Evolutionary conservation across 306 rosid genomes (phyloP).

Genomic region (Acacia melanoxylon): DNA sequence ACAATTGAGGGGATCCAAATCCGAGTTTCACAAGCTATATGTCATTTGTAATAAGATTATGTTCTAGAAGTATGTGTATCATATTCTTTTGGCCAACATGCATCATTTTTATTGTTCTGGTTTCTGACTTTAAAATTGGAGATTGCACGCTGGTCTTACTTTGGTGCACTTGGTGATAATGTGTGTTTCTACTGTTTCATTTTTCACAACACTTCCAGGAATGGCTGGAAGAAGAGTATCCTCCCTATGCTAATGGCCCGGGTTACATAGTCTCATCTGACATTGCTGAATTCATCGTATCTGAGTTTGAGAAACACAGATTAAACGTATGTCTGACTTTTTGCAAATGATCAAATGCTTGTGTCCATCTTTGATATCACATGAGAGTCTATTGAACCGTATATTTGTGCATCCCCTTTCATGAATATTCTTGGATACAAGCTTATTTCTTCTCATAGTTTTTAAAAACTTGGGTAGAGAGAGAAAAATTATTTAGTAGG

Average conservation of each 20-base stretch:
- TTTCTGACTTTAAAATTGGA: background rate
- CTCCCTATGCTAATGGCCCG: constrained; percentile 91
- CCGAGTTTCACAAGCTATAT: background rate
- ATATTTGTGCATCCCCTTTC: background rate
- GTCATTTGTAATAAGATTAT: background rate
- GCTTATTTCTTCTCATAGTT: background rate
- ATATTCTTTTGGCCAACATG: background rate
- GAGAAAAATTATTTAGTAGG: background rate
- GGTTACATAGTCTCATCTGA: constrained; percentile 80
- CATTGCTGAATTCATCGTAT: constrained; percentile 66
- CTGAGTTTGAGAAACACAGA: constrained; percentile 68
- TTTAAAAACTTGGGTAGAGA: background rate
- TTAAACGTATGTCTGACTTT: constrained; percentile 54
- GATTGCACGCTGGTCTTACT: background rate
- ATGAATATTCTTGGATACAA: background rate
- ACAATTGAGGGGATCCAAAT: background rate
- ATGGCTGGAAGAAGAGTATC: constrained; percentile 96
- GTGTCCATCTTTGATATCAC: background rate
- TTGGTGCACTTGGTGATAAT: constrained; percentile 2
- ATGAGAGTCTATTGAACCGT: background rate
- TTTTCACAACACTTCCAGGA: constrained; percentile 50
- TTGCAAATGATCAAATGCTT: background rate
- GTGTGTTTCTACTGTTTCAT: background rate
- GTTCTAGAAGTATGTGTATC: background rate
- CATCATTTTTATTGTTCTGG: background rate